A percentile compares a stretch with the other conserved stretches of the same genome.
Evolutionary conservation across 768 basidiomycete species (phyloP).

Genomic region (Collybia mongolica): DNA sequence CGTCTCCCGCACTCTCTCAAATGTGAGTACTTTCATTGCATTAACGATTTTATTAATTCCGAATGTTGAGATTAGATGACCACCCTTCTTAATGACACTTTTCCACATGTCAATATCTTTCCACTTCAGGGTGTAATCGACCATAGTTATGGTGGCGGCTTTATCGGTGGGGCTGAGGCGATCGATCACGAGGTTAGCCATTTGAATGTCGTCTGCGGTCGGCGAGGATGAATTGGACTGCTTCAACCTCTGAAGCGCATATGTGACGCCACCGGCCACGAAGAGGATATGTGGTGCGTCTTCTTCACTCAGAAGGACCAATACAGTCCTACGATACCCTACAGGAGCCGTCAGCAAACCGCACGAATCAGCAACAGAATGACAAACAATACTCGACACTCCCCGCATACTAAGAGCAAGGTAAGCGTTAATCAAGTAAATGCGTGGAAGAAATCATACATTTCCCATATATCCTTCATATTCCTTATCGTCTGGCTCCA

Average conservation of each 20-base stretch:
- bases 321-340: constrained; percentile 11
- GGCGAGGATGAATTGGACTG: background rate
- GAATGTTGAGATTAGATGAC: constrained; percentile 10
- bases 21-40: constrained; percentile 22
- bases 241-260: constrained; percentile 1
- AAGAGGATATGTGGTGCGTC: constrained; percentile 5
- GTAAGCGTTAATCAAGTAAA: constrained; percentile 1
- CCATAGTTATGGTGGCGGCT: constrained; percentile 12
- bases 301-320: constrained; percentile 8
- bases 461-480: constrained; percentile 43
- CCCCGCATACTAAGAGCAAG: constrained; percentile 17
- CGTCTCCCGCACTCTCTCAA: constrained; percentile 18
- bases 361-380: background rate
- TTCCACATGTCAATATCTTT: constrained; percentile 26
- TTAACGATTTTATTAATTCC: constrained; percentile 12
- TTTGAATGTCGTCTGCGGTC: background rate
- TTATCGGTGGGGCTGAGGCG: constrained; percentile 7
- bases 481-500: constrained; percentile 29
- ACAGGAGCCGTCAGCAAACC: background rate
- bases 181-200: constrained; percentile 10
- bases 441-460: constrained; percentile 17
- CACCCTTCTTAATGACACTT: constrained; percentile 14
- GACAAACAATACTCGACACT: constrained; percentile 28
- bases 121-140: constrained; percentile 24
- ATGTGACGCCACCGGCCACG: constrained; percentile 25